phyloP scores from a whole-genome alignment of 148 eudicot genomes.

The Vaccinium corymbosum region DNA sequence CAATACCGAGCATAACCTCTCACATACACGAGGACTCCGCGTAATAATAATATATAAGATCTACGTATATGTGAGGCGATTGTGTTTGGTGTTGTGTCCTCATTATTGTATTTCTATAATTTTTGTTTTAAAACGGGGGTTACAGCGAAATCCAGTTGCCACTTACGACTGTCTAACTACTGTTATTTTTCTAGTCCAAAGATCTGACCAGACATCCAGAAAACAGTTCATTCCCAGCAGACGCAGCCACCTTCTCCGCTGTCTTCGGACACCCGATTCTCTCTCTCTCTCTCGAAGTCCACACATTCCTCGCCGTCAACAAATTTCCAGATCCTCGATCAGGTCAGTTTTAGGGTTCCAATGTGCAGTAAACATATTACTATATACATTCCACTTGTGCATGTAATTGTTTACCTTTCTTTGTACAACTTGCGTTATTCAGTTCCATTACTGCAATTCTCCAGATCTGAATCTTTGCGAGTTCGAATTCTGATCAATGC shows the following conservation, averaged over 20 bases:
- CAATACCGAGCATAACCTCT: no score
- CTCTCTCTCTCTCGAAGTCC: conserved; percentile 1
- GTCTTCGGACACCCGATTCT: not conserved
- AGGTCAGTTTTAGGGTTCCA: conserved; percentile 15
- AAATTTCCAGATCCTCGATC: conserved; percentile 3
- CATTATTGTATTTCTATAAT: no score
- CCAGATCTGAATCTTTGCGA: conserved; percentile 3
- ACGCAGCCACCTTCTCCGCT: not conserved
- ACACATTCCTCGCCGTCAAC: conserved; percentile 15
- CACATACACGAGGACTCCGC: no score
- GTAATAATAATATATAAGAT: no score
- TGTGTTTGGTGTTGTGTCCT: no score
- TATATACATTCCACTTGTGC: not conserved
- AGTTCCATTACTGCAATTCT: not conserved
- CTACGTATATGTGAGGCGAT: no score
- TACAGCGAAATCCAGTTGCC: not conserved
- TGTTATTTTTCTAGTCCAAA: not conserved
- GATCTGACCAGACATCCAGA: not conserved
- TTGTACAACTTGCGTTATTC: not conserved
- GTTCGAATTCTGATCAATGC: conserved; percentile 1
- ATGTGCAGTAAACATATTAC: no score
- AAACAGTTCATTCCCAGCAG: conserved; percentile 6
- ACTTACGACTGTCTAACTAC: not conserved
- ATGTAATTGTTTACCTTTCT: not conserved
- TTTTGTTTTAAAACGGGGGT: not conserved